These are phyloP conservation scores for Chloris gayana DNA, from an alignment of 176 grass and related monocot species.

Conservation along the genomic window DNA sequence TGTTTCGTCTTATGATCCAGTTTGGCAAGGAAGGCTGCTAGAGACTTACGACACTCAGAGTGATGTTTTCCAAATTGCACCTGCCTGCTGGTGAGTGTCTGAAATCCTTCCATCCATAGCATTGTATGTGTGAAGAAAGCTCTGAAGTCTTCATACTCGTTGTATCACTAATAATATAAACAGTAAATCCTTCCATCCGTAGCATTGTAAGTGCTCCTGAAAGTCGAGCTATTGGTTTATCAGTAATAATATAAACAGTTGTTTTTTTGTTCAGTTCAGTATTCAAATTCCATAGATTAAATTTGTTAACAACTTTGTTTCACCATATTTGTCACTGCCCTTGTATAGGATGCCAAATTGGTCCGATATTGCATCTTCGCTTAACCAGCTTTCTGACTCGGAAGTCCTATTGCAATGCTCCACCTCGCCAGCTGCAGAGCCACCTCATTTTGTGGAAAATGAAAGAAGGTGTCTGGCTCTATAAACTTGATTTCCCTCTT, in stretches of 20 bases:
- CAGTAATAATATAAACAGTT: conserved; percentile 4
- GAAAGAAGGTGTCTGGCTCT: conserved; percentile 66
- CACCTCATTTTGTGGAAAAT: conserved; percentile 88
- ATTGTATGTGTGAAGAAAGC: neutral
- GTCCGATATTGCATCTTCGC: conserved; percentile 50
- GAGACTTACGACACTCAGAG: conserved; percentile 76
- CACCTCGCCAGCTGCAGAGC: conserved; percentile 84
- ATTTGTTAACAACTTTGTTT: neutral
- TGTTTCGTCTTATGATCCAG: conserved; percentile 70
- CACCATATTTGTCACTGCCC: conserved; percentile 27
- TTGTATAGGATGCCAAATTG: conserved; percentile 66
- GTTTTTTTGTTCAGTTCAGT: neutral
- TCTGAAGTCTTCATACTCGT: neutral
- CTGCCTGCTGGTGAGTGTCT: conserved; percentile 64
- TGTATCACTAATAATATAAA: too few relatives aligned
- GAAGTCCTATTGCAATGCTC: conserved; percentile 77
- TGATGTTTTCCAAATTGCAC: conserved; percentile 65
- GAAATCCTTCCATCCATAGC: conserved; percentile 9
- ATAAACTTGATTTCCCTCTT: conserved; percentile 16
- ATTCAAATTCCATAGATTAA: neutral
- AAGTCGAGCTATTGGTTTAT: conserved; percentile 22
- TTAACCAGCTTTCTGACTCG: conserved; percentile 61
- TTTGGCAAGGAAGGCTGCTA: conserved; percentile 66
- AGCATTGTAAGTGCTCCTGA: neutral
- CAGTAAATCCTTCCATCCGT: too few relatives aligned